Percentiles rank a stretch among this genome's conserved stretches.
phyloP scores from a whole-genome alignment of 2,329 filamentous ascomycete genomes.

The Leptosphaerulina australis region DNA sequence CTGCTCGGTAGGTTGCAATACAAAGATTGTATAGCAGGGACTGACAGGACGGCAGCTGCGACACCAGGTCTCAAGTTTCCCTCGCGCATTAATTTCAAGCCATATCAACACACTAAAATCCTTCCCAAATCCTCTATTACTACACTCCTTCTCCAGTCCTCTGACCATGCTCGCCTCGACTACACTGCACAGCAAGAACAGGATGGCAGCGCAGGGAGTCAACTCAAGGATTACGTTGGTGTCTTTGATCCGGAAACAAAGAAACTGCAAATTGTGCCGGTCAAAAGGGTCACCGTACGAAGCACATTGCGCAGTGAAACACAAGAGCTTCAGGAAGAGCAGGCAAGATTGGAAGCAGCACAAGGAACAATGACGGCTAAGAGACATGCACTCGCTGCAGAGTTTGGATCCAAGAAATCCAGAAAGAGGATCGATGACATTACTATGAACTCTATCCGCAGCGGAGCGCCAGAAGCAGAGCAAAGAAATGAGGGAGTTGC shows the following conservation, averaged over 20 bases:
- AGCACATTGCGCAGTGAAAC: conserved; percentile 55
- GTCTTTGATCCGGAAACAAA: conserved; percentile 62
- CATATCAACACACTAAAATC: conserved; percentile 52
- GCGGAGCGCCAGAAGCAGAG: conserved; percentile 25
- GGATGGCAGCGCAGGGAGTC: conserved; percentile 54
- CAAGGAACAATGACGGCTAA: conserved; percentile 59
- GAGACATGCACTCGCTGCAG: conserved; percentile 72
- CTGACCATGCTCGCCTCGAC: conserved; percentile 64
- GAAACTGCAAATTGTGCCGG: conserved; percentile 60
- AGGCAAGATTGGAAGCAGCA: conserved; percentile 34
- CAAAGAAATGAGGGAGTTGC: conserved; percentile 40
- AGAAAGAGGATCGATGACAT: conserved; percentile 75
- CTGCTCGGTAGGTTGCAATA: conserved; percentile 52
- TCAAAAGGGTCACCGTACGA: conserved; percentile 61
- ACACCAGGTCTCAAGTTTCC: conserved; percentile 53
- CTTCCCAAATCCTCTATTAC: conserved; percentile 37
- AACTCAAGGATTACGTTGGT: conserved; percentile 66
- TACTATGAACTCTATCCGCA: conserved; percentile 71
- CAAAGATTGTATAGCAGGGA: neutral
- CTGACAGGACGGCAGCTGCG: conserved; percentile 37
- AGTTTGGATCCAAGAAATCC: conserved; percentile 85
- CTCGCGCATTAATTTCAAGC: conserved; percentile 54
- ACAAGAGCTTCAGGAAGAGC: conserved; percentile 48
- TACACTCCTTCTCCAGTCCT: conserved; percentile 65
- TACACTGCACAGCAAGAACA: conserved; percentile 61